Evolutionary conservation across 1,284 basidiomycete species (phyloP), one percentile per base, ranked within the genome.

Genomic region (Trametes polyzona): DNA sequence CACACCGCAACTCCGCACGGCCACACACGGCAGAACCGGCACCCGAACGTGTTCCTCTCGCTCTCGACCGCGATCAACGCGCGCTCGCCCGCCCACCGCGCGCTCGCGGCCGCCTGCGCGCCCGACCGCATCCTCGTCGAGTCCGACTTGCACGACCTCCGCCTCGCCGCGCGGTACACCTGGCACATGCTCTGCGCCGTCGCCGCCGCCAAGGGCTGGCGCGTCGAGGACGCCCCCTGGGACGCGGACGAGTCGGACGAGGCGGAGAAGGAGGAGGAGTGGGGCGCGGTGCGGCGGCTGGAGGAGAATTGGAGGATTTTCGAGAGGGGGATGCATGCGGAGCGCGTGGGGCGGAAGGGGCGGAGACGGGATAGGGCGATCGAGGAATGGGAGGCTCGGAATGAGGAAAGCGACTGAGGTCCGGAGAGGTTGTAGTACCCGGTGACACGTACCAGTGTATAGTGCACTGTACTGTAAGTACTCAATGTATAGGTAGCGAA

Each of bases 11-110:
- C n/a, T n/a, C n/a, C n/a, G n/a, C n/a, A n/a, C n/a, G n/a, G n/a
- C n/a, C n/a, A n/a, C n/a, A n/a, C n/a, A 0, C 29, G 44, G 27
- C 71, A 91, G 90, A 86, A 77, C 73, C 76, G 70, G 41, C 84
- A 93, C 63, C 64, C 72, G 8, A 94, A 94, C 68, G 76, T 83
- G 44, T 94, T 84, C 71, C 77, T 94, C 55, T 94, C 92, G 0
- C 74, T 93, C 12, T 93, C 92, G 0, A 90, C 84, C 0, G 83
- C 79, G 47, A 90, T 94, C 66, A 93, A 93, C 62, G 75, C 79
- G 27, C 85, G 87, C 42, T 88, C 88, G 11, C 73, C 77, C 1
- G 82, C 81, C 47, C 80, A 87, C 64, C 74, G 73, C 46, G 74
- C 78, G 4, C 76, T 94, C 32, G 86, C 93, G 52, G 73, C 78